Percentiles rank a stretch among this genome's conserved stretches.
phyloP scores from a whole-genome alignment of 352 stramenopile genomes.

The Phytophthora pseudosyringae region DNA sequence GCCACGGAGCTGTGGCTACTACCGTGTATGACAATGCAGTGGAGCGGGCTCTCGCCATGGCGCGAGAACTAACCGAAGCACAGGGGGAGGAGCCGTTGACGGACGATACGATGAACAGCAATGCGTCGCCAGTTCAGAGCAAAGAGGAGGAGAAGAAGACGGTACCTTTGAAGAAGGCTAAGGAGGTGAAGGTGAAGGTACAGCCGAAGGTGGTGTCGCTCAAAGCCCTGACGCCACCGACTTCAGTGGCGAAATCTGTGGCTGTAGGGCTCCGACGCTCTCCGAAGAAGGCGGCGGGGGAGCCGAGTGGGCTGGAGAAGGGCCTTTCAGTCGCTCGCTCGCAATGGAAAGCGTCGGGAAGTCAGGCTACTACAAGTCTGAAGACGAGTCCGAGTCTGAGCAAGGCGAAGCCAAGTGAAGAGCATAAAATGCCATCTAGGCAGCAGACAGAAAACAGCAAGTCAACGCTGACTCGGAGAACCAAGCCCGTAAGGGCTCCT shows the following conservation, averaged over 20 bases:
- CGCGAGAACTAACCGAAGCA: not conserved
- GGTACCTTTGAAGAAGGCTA: not conserved
- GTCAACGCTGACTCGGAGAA: not conserved
- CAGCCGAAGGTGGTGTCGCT: slow-evolving; percentile 15
- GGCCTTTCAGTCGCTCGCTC: slow-evolving; percentile 3
- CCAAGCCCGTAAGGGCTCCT: not conserved
- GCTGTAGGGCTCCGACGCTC: slow-evolving; percentile 2
- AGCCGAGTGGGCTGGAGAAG: not conserved
- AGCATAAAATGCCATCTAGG: not conserved
- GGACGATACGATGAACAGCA: slow-evolving; percentile 23
- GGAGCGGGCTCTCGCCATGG: slow-evolving; percentile 20
- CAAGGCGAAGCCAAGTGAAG: not conserved
- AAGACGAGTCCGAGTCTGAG: slow-evolving; percentile 5
- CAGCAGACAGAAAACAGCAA: not conserved
- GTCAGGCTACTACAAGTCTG: not conserved
- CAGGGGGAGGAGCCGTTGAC: slow-evolving; percentile 19
- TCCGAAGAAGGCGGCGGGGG: not conserved
- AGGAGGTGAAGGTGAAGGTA: not conserved
- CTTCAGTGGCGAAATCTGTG: slow-evolving; percentile 1
- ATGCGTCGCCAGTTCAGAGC: slow-evolving; percentile 1
- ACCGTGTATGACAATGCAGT: slow-evolving; percentile 9
- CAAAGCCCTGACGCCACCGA: not conserved
- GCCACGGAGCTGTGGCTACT: slow-evolving; percentile 12
- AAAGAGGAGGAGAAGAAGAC: slow-evolving; percentile 5
- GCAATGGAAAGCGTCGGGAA: slow-evolving; percentile 3